Evolutionary conservation across 441 rosid species (phyloP), one percentile per base, ranked within the genome.

Genomic region (Flueggea neowawraea): DNA sequence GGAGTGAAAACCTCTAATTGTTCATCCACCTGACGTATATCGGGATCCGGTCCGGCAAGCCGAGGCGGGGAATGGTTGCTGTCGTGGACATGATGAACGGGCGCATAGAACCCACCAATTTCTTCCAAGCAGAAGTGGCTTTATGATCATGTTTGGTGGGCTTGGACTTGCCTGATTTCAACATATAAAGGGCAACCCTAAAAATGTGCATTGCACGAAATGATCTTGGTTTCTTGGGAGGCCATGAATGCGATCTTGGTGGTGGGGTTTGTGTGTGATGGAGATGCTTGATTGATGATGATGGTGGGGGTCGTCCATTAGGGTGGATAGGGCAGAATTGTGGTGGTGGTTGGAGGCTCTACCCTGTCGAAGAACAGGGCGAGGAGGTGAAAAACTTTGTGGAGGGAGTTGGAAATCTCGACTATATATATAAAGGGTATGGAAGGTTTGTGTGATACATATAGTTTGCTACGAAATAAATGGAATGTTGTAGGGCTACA

Each of bases 101-200:
- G 6, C 90, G 86, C 70, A 81, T 76, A 16, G 91, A 75, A 44
- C 70, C 81, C 51, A 91, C 69, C 32, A 80, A 49, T 59, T 78
- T 73, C 58, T 73, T 72, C 91, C 80, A 78, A 7, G 51, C 65
- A 7, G 77, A 58, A 16, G 66, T 68, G 44, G 50, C 65, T 54
- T 64, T 62, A 5, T 49, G 16, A 0, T 58, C 28, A 22, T 22
- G 57, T 41, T 66, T 31, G 64, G 65, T 31, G 64, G 77, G 10
- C 15, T 85, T 70, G 10, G 80, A 65, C 55, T 81, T 77, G 2
- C 67, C 14, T 3, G 81, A 61, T 54, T 70, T 78, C 4, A 87
- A 49, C 80, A 85, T 70, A 74, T 60, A 73, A 66, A 82, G 57
- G 6, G 81, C 80, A 3, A 68, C 73, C 75, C 73, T 74, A 55